Base-by-base conservation (phyloP, 2,329 filamentous ascomycete species). In the Colletotrichum eremochloae region DNA sequence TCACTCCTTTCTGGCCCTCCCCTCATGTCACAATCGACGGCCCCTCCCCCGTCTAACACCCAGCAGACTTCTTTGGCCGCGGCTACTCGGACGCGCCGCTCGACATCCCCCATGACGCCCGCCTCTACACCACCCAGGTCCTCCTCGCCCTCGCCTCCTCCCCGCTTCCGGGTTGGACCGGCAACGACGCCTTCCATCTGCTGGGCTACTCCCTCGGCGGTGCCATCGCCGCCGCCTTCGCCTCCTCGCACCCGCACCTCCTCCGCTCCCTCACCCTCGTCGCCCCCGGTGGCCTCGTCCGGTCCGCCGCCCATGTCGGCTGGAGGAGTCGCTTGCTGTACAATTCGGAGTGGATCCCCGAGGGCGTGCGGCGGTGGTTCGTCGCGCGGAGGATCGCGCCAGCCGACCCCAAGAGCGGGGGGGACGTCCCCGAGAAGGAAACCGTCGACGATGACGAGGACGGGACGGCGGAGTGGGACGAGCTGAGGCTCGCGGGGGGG, bases 171-270 rank as follows among this genome's bases (percentile, higher is more conserved):
- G 67, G 67, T 40, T 93, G 91, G 91, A 82, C 81, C 4, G 79
- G 82, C 40, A 82, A 84, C 63, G 83, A 83, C 9, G 86, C 85
- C 64, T 96, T 96, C 80, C 89, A 90, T 72, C 82, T 97, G 7
- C 82, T 95, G 4, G 94, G 94, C 2, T 97, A 96, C 80, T 95
- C 92, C 0, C 86, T 97, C 0, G 94, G 94, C 57, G 94, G 94
- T 46, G 93, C 92, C 18, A 88, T 97, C 52, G 87, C 89, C 1
- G 90, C 90, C 12, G 86, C 90, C 29, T 96, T 96, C 78, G 88
- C 93, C 1, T 86, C 88, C 1, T 90, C 90, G 78, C 93, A 94
- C 77, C 89, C 93, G 0, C 81, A 88, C 48, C 83, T 93, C 52
- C 82, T 96, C 15, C 85, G 86, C 8, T 90, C 88, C 5, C 82